Evolutionary conservation across 208 protist species (phyloP), one percentile per base, ranked within the genome.

Genomic region (Herpetomonas samuelpessoai): DNA sequence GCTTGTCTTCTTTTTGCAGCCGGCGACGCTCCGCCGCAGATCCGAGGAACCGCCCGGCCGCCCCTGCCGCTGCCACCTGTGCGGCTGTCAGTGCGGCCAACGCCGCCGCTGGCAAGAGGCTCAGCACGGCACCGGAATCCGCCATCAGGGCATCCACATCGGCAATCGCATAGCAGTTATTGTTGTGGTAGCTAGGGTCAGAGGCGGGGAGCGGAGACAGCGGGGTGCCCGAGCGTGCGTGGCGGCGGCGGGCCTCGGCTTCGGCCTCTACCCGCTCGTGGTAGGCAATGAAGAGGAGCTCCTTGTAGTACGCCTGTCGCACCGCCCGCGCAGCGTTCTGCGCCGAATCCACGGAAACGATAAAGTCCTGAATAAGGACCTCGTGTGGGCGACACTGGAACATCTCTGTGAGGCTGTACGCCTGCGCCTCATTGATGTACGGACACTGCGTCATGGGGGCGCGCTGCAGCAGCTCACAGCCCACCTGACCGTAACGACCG

Each of bases 401-500:
- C 35, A 41, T 41, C 35, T 41, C 35, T 14, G 35, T 41, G 35
- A 41, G 35, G 35, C 35, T 41, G 35, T 41, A 41, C 6, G 10
- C 46, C 19, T 21, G 6, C 46, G 6, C 19, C 46, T 51, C 19
- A n/a, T 41, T 41, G 21, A 26, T 51, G 46, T 27, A 51, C 46
- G 46, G 9, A 22, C 41, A 68, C 51, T 81, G 65, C 31, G 29
- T 38, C 24, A 88, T 53, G 14, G 63, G 51, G n/a, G 64, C 55
- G 46, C 74, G 74, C 31, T 71, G 71, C 22, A 88, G 41, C n/a
- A 81, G 49, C 38, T 45, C 64, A 49, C 76, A 83, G 39, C 75
- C 76, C 6, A 90, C 82, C 75, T 95, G 88, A 12, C 88, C 88
- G 58, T 95, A 95, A 29, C 88, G 88, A 46, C 88, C 88, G 79